A percentile compares a stretch with the other conserved stretches of the same genome.
Conservation (phyloP, 371 early-diverging fungal genomes). For the Apophysomyces ossiformis region DNA sequence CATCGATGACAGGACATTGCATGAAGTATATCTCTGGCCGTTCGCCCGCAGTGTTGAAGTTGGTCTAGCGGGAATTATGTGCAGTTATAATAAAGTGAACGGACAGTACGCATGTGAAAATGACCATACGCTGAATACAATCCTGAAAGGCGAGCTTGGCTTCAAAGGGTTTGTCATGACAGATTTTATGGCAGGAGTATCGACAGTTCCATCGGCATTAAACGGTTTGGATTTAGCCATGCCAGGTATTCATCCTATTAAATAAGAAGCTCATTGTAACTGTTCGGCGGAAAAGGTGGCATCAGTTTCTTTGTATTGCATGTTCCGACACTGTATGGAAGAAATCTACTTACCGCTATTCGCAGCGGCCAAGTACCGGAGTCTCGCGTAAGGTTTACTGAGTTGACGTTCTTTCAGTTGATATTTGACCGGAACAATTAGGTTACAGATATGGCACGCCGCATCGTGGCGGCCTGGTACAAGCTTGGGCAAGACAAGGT, state of each 20-base stretch:
- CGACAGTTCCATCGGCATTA: slow-evolving; percentile 39
- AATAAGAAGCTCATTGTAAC: not conserved
- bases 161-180: slow-evolving; percentile 51
- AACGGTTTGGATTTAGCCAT: slow-evolving; percentile 66
- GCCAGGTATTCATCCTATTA: slow-evolving; percentile 43
- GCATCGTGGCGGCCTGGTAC: slow-evolving; percentile 60
- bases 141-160: slow-evolving; percentile 55
- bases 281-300: not conserved
- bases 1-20: slow-evolving; percentile 55
- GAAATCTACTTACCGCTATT: slow-evolving; percentile 34
- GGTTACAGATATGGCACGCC: slow-evolving; percentile 58
- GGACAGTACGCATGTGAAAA: slow-evolving; percentile 57
- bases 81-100: slow-evolving; percentile 59
- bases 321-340: slow-evolving; percentile 16
- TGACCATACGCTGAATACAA: slow-evolving; percentile 39
- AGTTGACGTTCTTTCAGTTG: not conserved
- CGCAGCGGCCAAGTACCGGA: slow-evolving; percentile 26
- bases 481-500: slow-evolving; percentile 39
- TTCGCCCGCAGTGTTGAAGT: slow-evolving; percentile 48
- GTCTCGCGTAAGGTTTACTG: slow-evolving; percentile 23
- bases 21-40: slow-evolving; percentile 58
- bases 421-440: not conserved
- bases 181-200: slow-evolving; percentile 43
- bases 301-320: not conserved
- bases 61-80: slow-evolving; percentile 63